These are phyloP conservation scores for Wickerhamomyces alni DNA, from an alignment of 805 yeast genomes.

Conservation along the genomic window DNA sequence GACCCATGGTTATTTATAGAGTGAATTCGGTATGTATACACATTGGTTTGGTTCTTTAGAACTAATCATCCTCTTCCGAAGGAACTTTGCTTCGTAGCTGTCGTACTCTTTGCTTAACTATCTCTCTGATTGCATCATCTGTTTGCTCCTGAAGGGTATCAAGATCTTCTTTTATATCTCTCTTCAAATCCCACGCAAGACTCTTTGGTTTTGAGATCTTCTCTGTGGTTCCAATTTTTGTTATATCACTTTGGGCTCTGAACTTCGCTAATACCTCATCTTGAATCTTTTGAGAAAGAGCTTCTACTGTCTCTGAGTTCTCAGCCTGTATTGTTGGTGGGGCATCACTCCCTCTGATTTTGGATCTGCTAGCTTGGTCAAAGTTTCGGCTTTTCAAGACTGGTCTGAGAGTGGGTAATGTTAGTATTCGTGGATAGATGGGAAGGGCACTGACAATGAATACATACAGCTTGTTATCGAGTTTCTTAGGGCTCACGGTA, in stretches of 20 bases:
- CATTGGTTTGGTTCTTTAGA: too few relatives aligned
- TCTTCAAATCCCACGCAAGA: conserved; percentile 30
- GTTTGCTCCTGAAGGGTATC: conserved; percentile 36
- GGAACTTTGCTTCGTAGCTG: conserved; percentile 3
- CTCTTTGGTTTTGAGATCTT: conserved; percentile 9
- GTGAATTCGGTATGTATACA: neutral
- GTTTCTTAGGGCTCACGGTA: too few relatives aligned
- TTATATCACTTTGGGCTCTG: conserved; percentile 8
- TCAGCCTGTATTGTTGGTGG: conserved; percentile 23
- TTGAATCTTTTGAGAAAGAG: conserved; percentile 25
- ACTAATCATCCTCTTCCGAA: neutral
- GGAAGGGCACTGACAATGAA: too few relatives aligned
- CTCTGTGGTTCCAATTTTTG: neutral
- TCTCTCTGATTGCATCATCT: conserved; percentile 31
- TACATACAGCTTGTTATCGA: too few relatives aligned
- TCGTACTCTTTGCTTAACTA: conserved; percentile 31
- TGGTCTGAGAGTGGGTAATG: too few relatives aligned
- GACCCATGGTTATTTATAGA: conserved; percentile 4
- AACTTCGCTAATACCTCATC: conserved; percentile 21
- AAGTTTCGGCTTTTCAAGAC: conserved; percentile 15
- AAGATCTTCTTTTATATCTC: conserved; percentile 32
- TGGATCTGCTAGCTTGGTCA: conserved; percentile 9
- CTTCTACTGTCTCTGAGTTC: conserved; percentile 31
- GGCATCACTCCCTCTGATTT: conserved; percentile 11
- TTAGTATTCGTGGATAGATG: too few relatives aligned